These are phyloP conservation scores for Colletotrichum sp. DNA, from an alignment of 2,329 filamentous ascomycete genomes.

Conservation along the genomic window DNA sequence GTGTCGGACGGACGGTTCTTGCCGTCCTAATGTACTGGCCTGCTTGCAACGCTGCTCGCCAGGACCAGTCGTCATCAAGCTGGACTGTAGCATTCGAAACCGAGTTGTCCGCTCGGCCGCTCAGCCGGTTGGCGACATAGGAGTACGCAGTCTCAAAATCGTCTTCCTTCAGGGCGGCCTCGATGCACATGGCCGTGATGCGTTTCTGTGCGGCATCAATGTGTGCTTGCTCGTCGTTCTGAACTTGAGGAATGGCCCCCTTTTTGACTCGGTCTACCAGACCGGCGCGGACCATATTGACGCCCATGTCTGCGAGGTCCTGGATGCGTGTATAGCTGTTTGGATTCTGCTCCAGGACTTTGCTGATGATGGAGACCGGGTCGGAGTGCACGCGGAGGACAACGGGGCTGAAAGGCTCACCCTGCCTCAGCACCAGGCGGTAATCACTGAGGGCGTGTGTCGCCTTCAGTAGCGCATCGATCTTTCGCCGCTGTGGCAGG, in stretches of 20 bases:
- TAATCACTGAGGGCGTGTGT: slow-evolving; percentile 80
- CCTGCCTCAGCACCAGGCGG: slow-evolving; percentile 78
- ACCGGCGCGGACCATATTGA: slow-evolving; percentile 68
- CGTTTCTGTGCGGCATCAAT: slow-evolving; percentile 59
- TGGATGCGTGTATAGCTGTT: slow-evolving; percentile 77
- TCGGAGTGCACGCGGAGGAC: slow-evolving; percentile 79
- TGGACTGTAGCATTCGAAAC: slow-evolving; percentile 28
- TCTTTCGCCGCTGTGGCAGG: slow-evolving; percentile 54
- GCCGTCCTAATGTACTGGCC: slow-evolving; percentile 71
- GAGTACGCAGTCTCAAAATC: slow-evolving; percentile 89
- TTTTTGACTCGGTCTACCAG: slow-evolving; percentile 41
- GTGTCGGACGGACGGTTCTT: slow-evolving; percentile 59
- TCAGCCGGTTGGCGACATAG: slow-evolving; percentile 76
- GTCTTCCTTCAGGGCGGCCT: slow-evolving; percentile 76
- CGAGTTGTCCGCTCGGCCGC: slow-evolving; percentile 32
- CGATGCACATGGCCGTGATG: slow-evolving; percentile 81
- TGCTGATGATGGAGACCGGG: slow-evolving; percentile 74
- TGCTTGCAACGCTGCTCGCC: slow-evolving; percentile 80
- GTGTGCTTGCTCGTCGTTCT: slow-evolving; percentile 29
- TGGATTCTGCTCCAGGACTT: slow-evolving; percentile 77
- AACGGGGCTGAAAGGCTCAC: slow-evolving; percentile 80
- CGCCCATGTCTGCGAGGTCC: slow-evolving; percentile 73
- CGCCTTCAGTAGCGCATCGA: slow-evolving; percentile 70
- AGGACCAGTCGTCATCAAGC: slow-evolving; percentile 69
- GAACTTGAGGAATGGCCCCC: slow-evolving; percentile 23